Evolutionary conservation across 805 yeast genomes (phyloP).

Genomic region (Kockiozyma suomiensis): DNA sequence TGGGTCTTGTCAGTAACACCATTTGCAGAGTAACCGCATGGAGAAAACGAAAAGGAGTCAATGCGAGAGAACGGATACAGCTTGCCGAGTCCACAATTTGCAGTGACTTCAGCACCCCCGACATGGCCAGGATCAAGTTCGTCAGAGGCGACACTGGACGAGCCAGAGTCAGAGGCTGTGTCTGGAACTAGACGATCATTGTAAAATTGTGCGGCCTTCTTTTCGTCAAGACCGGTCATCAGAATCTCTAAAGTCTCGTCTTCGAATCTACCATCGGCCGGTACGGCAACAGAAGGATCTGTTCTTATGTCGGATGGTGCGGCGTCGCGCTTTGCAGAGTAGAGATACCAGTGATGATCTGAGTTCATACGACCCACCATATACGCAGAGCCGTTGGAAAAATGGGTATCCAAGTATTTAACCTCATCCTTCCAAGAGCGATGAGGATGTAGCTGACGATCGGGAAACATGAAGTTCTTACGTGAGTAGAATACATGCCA

Average conservation of each 20-base stretch:
- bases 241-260: constrained; percentile 86
- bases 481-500: constrained; percentile 84
- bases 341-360: constrained; percentile 86
- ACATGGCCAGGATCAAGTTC: constrained; percentile 75
- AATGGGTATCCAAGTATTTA: constrained; percentile 63
- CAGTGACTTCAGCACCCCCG: constrained; percentile 70
- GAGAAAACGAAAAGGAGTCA: constrained; percentile 88
- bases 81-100: constrained; percentile 60
- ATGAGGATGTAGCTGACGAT: constrained; percentile 78
- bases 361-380: constrained; percentile 77
- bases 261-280: constrained; percentile 30
- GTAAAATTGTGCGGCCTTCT: constrained; percentile 60
- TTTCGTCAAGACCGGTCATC: constrained; percentile 79
- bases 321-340: constrained; percentile 42
- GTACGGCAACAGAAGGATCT: not conserved
- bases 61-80: constrained; percentile 53
- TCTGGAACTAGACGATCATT: constrained; percentile 53
- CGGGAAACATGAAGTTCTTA: constrained; percentile 90
- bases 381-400: constrained; percentile 64
- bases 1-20: constrained; percentile 61
- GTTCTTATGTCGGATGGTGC: not conserved
- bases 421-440: constrained; percentile 84
- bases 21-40: constrained; percentile 94
- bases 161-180: constrained; percentile 35
- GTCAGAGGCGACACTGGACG: constrained; percentile 40